Evolutionary conservation across 768 basidiomycete species (phyloP), one percentile per base, ranked within the genome.

Genomic region (Termitomyces sp.): DNA sequence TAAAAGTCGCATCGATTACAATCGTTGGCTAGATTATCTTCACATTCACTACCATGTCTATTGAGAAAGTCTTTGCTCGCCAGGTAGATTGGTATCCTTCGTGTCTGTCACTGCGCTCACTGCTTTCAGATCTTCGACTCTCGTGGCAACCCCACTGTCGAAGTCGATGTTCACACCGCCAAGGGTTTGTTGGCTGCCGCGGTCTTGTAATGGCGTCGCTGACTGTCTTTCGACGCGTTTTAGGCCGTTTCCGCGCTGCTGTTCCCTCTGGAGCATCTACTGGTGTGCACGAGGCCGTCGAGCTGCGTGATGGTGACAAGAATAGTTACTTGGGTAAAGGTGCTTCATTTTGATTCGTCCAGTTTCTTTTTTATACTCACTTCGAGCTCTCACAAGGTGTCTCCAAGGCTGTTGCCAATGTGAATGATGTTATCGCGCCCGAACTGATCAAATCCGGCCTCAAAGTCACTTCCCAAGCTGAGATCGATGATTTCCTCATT

Each of bases 251-350:
- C 88, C 88, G 93, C 59, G 91, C 94, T 59, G 85, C 92, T 61
- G 97, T 99, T 44, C 97, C 97, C 44, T 98, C 96, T 59, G 97
- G 97, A 72, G 97, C 97, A 43, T 99, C 97, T 57, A 98, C 97
- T 53, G 97, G 97, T 79, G 79, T 92, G 64, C 93, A 99, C 73
- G 97, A 99, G 75, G 97, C 97, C 61, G 93, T 98, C 64, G 97
- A 99, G 77, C 90, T 99, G 74, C 93, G 97, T 65, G 97, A 99
- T 74, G 89, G 88, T 62, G 95, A 94, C 79, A 97, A 97, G 76
- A 75, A 74, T 63, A 84, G 85, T 67, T 99, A 97, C 72, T 83
- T 97, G 65, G 97, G 97, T 68, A 99, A 98, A 81, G 96, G 96
- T 90, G 67, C 59, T 62, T 54, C 56, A 44, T 46, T 12, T 55